phyloP scores from a whole-genome alignment of 495 filamentous ascomycete genomes.

The Neurospora cerealis region DNA sequence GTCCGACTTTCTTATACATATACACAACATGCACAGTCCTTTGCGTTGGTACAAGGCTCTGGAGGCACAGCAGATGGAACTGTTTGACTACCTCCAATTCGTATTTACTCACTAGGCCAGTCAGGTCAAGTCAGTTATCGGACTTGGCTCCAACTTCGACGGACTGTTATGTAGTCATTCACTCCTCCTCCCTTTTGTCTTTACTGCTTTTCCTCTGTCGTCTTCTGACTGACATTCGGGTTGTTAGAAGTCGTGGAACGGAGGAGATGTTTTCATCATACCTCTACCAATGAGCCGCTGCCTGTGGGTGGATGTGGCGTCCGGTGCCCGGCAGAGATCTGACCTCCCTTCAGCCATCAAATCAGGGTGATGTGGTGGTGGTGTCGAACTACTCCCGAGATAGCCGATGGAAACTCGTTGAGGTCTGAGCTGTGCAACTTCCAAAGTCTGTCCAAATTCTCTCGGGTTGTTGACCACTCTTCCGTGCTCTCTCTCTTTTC shows the following conservation, averaged over 20 bases:
- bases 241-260: background rate
- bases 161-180: background rate
- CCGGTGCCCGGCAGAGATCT: background rate
- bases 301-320: background rate
- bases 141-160: background rate
- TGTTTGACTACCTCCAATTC: background rate
- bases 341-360: background rate
- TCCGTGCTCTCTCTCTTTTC: background rate
- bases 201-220: background rate
- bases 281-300: background rate
- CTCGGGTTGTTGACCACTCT: background rate
- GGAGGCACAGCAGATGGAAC: background rate
- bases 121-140: background rate
- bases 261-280: background rate
- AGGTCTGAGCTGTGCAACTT: background rate
- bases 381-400: background rate
- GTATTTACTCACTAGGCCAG: background rate
- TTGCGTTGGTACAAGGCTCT: background rate
- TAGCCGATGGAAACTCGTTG: background rate
- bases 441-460: background rate
- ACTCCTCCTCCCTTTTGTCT: background rate
- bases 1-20: background rate
- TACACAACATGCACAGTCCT: background rate
- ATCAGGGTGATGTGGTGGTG: background rate
- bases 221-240: background rate